Evolutionary conservation across 768 basidiomycete species (phyloP), one percentile per base, ranked within the genome.

Genomic region (Coprinopsis strossmayeri): DNA sequence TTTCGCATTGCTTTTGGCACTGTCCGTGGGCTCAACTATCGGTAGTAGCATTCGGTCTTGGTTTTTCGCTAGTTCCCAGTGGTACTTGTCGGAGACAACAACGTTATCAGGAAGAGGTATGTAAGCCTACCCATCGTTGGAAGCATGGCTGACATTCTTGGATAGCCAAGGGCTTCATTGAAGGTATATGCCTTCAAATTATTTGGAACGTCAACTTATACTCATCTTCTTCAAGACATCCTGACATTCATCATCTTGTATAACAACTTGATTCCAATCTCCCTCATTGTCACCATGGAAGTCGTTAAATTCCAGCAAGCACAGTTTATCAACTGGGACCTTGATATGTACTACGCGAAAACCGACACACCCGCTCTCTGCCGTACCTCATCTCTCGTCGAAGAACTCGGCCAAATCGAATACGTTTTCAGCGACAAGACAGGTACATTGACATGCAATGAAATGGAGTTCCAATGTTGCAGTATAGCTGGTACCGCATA

Each of bases 221-320:
- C 47, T 59, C 15, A 59, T 47, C 49, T 45, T 41, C 53, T 51
- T 51, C 5, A 50, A 91, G 95, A 99, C 64, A 91, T 98, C 49
- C 76, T 99, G 32, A 98, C 96, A 9, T 99, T 97, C 72, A 90
- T 98, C 66, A 95, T 99, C 65, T 76, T 97, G 34, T 98, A 97
- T 75, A 98, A 97, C 72, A 99, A 98, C 70, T 77, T 99, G 57
- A 98, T 99, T 52, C 95, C 95, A 2, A 99, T 99, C 59, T 98
- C 95, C 48, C 83, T 99, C 57, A 95, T 98, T 58, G 96, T 99
- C 57, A 98, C 96, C 2, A 98, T 98, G 87, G 96, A 99, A 71
- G 88, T 98, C 27, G 96, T 99, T 70, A 97, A 97, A 64, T 98
- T 87, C 60, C 93, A 96, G 64, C 96, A 98, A 69, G 94, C 96